Base-by-base conservation (phyloP, 2,329 filamentous ascomycete genomes). In the Cladorrhinum sp. region DNA sequence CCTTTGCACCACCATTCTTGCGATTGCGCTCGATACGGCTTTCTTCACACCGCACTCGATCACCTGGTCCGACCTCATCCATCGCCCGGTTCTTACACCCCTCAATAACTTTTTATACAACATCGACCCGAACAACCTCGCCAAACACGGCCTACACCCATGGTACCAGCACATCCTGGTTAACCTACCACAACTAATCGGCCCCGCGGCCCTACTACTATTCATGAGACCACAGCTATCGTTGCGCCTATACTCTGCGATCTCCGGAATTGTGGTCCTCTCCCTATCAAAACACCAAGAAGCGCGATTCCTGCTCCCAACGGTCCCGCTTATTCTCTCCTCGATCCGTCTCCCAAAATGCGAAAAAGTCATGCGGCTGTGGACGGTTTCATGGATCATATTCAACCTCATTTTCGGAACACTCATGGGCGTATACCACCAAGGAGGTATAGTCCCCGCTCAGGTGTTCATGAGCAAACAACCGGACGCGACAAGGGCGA, bases 21-120 rank as follows among this genome's bases (percentile, higher is more conserved):
- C 92, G 46, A 84, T 97, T 67, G 84, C 85, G 60, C 81, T 92
- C 60, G 95, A 99, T 74, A 98, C 94, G 2, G 83, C 86, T 51
- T 97, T 96, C 73, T 97, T 96, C 73, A 79, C 83, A 51, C 72
- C 80, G 61, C 80, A 83, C 61, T 81, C 86, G 57, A 82, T 91
- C 61, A 83, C 83, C 39, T 87, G 90, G 80, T 78, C 80, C 20
- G 83, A 87, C 63, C 75, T 94, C 28, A 77, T 89, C 67, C 75
- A 76, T 26, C 79, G 82, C 58, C 90, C 90, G 0, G 82, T 90
- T 54, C 85, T 94, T 65, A 91, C 90, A 5, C 90, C 90, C 9
- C 78, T 91, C 60, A 93, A 94, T 73, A 92, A 92, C 72, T 79
- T 93, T 63, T 75, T 82, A 60, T 94, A 94, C 76, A 94, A 94